Conservation (phyloP, 2,329 filamentous ascomycete genomes). For the Cercospora zeae-maydis region DNA sequence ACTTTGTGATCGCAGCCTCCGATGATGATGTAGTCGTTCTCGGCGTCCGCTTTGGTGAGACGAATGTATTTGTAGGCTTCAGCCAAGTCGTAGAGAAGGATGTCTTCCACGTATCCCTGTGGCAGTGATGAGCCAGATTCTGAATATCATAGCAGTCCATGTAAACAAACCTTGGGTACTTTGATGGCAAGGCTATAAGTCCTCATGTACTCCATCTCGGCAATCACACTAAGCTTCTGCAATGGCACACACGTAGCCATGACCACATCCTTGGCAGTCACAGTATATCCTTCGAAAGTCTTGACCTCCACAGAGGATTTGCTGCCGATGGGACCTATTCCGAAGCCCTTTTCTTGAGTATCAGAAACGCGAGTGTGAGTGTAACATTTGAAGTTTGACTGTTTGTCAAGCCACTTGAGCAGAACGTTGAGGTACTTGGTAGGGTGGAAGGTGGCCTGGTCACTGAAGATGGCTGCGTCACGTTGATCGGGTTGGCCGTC, state of each 20-base stretch:
- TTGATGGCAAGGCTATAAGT: constrained; percentile 57
- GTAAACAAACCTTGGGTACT: constrained; percentile 42
- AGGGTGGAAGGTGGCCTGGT: constrained; percentile 56
- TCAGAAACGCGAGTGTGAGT: constrained; percentile 50
- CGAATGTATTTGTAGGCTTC: constrained; percentile 56
- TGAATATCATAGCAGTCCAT: not conserved
- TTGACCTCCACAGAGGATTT: constrained; percentile 46
- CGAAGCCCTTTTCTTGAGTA: constrained; percentile 49
- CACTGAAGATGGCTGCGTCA: constrained; percentile 46
- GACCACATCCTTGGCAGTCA: constrained; percentile 50
- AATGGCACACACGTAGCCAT: constrained; percentile 56
- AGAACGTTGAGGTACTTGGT: constrained; percentile 55
- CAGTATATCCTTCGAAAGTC: constrained; percentile 47
- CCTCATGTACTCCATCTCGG: constrained; percentile 52
- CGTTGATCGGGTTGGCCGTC: constrained; percentile 50
- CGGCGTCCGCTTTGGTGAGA: constrained; percentile 51
- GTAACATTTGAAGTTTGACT: constrained; percentile 54
- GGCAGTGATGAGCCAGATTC: not conserved
- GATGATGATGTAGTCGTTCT: constrained; percentile 55
- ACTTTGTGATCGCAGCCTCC: constrained; percentile 59
- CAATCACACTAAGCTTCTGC: constrained; percentile 53
- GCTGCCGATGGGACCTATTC: constrained; percentile 44
- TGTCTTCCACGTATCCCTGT: constrained; percentile 49
- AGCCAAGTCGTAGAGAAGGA: constrained; percentile 54
- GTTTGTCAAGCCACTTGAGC: constrained; percentile 50